Percentiles rank a stretch among this genome's conserved stretches.
Evolutionary conservation across 202 grass and related monocot genomes (phyloP).

Genomic region (Zizania palustris): DNA sequence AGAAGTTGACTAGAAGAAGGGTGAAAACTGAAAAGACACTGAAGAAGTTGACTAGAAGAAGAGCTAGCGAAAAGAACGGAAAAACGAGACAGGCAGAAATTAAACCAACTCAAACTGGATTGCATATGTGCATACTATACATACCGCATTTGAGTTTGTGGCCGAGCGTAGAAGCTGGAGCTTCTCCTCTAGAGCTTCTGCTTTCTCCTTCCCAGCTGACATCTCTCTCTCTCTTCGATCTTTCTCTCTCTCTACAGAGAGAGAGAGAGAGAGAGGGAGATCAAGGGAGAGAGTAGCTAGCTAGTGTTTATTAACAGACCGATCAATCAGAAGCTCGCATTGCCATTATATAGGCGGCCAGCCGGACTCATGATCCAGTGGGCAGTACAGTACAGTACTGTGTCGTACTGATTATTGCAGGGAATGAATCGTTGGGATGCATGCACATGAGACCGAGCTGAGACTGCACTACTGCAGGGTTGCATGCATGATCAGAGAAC

Average conservation of each 20-base stretch:
- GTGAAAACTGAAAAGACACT: too few relatives aligned
- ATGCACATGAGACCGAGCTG: slow-evolving; percentile 9
- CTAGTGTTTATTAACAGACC: background rate
- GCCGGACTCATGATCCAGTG: background rate
- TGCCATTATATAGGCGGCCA: too few relatives aligned
- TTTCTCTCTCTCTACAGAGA: background rate
- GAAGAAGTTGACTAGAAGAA: too few relatives aligned
- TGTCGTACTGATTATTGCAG: background rate
- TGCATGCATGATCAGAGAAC: background rate
- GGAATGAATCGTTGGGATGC: slow-evolving; percentile 14
- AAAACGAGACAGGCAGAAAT: too few relatives aligned
- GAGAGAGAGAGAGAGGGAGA: background rate
- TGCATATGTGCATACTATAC: slow-evolving; percentile 27
- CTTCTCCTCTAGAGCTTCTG: slow-evolving; percentile 51
- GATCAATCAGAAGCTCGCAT: too few relatives aligned
- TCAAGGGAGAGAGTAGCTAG: background rate
- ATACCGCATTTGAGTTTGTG: slow-evolving; percentile 63
- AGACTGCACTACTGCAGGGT: too few relatives aligned
- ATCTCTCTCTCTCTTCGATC: slow-evolving; percentile 47
- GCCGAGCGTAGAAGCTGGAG: slow-evolving; percentile 55
- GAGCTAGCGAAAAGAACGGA: too few relatives aligned
- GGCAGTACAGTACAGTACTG: background rate
- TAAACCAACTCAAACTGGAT: too few relatives aligned
- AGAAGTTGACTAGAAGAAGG: too few relatives aligned
- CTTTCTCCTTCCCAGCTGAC: slow-evolving; percentile 38